These are phyloP conservation scores for Biscogniauxia sp. DNA, from an alignment of 2,329 filamentous ascomycete species.

Conservation along the genomic window DNA sequence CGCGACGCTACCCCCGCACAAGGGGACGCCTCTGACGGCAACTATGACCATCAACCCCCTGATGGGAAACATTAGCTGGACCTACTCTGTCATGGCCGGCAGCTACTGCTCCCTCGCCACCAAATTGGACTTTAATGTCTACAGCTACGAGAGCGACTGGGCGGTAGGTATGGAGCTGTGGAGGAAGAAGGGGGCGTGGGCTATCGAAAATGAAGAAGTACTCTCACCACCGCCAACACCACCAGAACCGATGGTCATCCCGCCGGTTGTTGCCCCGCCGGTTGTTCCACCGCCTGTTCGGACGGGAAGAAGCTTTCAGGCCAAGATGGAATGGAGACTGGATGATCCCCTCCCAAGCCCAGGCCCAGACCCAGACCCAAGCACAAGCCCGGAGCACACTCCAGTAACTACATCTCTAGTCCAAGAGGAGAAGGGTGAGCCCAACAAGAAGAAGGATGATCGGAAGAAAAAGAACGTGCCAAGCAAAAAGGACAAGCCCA, in stretches of 20 bases:
- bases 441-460: conserved; percentile 7
- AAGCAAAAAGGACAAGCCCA: no score
- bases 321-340: conserved; percentile 49
- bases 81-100: conserved; percentile 86
- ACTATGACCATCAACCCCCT: conserved; percentile 91
- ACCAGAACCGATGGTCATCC: conserved; percentile 15
- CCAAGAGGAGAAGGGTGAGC: conserved; percentile 12
- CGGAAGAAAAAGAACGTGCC: background rate
- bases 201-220: conserved; percentile 35
- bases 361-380: no score
- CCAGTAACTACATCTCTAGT: background rate
- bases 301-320: conserved; percentile 47
- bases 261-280: no score
- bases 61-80: conserved; percentile 89
- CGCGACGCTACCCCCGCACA: conserved; percentile 76
- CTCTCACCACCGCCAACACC: conserved; percentile 17
- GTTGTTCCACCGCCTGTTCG: background rate
- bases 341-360: conserved; percentile 13
- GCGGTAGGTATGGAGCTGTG: conserved; percentile 91
- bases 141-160: conserved; percentile 95
- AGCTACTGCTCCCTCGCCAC: conserved; percentile 81
- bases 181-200: conserved; percentile 58
- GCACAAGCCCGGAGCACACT: no score
- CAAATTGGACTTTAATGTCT: conserved; percentile 94
- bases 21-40: conserved; percentile 87